Percentiles rank a stretch among this genome's conserved stretches.
Conservation (phyloP, 345 rosid species). For the Melastoma malabathricum region DNA sequence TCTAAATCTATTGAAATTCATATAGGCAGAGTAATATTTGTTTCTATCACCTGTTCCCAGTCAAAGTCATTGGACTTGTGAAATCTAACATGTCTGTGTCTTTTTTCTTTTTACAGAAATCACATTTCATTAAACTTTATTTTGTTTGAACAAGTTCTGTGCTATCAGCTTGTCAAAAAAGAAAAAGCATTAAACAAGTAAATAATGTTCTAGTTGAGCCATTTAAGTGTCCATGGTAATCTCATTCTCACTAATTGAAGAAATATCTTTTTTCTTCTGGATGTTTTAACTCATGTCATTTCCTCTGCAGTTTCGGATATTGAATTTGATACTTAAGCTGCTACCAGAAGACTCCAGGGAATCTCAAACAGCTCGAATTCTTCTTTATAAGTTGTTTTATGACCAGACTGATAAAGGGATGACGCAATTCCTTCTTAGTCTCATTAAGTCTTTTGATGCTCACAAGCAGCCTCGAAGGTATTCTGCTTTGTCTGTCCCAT, state of each 20-base stretch:
- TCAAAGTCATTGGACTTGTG: too few species aligned
- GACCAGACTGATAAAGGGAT: slow-evolving; percentile 92
- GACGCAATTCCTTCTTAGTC: slow-evolving; percentile 80
- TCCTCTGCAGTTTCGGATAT: slow-evolving; percentile 50
- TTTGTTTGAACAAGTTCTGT: too few species aligned
- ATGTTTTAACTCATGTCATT: neutral
- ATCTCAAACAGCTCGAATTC: slow-evolving; percentile 78
- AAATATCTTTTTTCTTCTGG: neutral
- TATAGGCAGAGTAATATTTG: too few species aligned
- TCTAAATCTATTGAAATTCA: too few species aligned
- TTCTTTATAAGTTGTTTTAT: slow-evolving; percentile 89
- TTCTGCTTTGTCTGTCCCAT: slow-evolving; percentile 6
- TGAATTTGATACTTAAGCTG: slow-evolving; percentile 59
- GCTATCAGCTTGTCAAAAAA: too few species aligned
- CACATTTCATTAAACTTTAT: too few species aligned
- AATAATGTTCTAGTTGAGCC: too few species aligned
- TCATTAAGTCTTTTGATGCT: slow-evolving; percentile 57
- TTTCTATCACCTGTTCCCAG: too few species aligned
- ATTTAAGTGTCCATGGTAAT: neutral
- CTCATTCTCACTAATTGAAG: neutral
- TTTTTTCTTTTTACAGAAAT: too few species aligned
- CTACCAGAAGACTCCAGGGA: slow-evolving; percentile 70
- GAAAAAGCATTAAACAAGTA: too few species aligned
- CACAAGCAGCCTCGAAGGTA: slow-evolving; percentile 88
- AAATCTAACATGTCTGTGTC: too few species aligned